A percentile compares a stretch with the other conserved stretches of the same genome.
Conservation (phyloP, 495 filamentous ascomycete species). For the Penicillium samsonianum region DNA sequence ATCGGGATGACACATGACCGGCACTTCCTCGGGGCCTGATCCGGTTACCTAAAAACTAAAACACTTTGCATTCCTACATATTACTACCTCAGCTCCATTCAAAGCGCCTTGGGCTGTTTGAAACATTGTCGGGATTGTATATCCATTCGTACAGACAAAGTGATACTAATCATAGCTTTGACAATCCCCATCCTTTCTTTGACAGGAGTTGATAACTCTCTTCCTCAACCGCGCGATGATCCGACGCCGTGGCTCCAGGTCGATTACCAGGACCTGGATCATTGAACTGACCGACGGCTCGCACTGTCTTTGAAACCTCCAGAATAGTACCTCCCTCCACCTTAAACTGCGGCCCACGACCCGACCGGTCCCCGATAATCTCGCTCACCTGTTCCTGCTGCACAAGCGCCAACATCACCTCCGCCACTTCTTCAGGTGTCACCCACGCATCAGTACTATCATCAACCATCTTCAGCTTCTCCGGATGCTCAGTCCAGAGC, state of each 20-base stretch:
- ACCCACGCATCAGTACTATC: constrained; percentile 58
- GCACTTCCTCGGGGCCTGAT: not conserved
- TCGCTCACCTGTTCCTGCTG: constrained; percentile 50
- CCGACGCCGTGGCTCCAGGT: constrained; percentile 50
- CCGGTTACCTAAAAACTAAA: not conserved
- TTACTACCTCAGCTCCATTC: not conserved
- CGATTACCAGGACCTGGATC: constrained; percentile 58
- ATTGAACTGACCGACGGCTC: constrained; percentile 53
- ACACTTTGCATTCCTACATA: not conserved
- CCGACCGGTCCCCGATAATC: constrained; percentile 42
- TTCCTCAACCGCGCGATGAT: constrained; percentile 36
- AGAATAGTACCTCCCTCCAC: constrained; percentile 54
- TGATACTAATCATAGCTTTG: constrained; percentile 23
- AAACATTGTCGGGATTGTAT: not conserved
- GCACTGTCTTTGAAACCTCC: constrained; percentile 59
- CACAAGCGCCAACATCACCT: constrained; percentile 62
- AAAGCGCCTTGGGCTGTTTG: not conserved
- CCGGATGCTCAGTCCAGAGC: constrained; percentile 67
- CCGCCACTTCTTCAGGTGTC: constrained; percentile 63
- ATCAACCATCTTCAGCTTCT: constrained; percentile 61
- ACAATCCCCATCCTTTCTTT: constrained; percentile 44
- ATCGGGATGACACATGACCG: constrained; percentile 13
- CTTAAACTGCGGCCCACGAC: constrained; percentile 33
- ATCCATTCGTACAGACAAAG: not conserved
- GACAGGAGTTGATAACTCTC: constrained; percentile 51